phyloP scores from a whole-genome alignment of 1,139 yeast genomes.

The Pichia sp. region DNA sequence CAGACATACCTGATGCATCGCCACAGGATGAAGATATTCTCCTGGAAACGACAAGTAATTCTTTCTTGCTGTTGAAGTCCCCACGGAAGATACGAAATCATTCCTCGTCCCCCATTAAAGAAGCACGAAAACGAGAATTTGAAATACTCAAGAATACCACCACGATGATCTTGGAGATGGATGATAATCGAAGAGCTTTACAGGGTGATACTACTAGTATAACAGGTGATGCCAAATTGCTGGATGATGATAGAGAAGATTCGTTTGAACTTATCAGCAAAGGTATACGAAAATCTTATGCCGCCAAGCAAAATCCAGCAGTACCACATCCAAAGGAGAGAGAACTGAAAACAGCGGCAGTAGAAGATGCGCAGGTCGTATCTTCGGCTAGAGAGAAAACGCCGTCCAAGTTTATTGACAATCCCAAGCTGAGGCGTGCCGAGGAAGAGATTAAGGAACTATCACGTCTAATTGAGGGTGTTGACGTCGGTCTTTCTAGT shows the following conservation, averaged over 20 bases:
- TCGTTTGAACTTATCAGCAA: slow-evolving; percentile 27
- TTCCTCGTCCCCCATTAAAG: slow-evolving; percentile 18
- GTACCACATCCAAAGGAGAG: not conserved
- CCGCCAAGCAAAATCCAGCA: slow-evolving; percentile 17
- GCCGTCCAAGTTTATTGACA: too few species aligned
- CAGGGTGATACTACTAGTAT: not conserved
- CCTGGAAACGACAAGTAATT: too few species aligned
- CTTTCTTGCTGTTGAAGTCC: slow-evolving; percentile 19
- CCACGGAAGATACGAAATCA: slow-evolving; percentile 18
- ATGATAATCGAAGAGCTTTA: not conserved
- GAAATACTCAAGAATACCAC: slow-evolving; percentile 16
- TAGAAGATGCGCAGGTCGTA: not conserved
- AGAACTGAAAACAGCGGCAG: too few species aligned
- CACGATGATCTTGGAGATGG: slow-evolving; percentile 8
- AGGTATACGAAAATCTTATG: slow-evolving; percentile 25
- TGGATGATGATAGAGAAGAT: slow-evolving; percentile 9
- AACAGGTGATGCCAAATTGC: too few species aligned
- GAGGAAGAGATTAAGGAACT: slow-evolving; percentile 18
- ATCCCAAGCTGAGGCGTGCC: too few species aligned
- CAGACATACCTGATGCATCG: too few species aligned
- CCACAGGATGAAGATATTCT: too few species aligned
- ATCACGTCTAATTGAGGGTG: slow-evolving; percentile 15
- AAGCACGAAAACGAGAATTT: slow-evolving; percentile 13
- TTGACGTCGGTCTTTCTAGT: slow-evolving; percentile 18
- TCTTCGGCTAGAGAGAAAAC: too few species aligned